Evolutionary conservation across 1,284 basidiomycete species (phyloP).

Genomic region (Moesziomyces antarcticus): DNA sequence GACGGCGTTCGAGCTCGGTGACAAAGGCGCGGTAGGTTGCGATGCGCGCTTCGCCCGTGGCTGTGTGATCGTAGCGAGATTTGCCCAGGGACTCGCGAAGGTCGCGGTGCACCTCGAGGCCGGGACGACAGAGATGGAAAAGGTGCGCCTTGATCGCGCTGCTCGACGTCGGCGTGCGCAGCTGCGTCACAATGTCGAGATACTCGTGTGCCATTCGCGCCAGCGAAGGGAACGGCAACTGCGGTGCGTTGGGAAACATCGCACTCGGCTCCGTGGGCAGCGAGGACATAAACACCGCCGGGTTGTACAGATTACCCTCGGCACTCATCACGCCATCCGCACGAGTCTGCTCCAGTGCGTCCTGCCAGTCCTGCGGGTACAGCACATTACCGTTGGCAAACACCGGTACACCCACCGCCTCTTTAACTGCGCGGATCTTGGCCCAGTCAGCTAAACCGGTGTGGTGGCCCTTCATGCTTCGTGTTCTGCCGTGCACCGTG

Average conservation of each 20-base stretch:
- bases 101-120: slow-evolving; percentile 77
- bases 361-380: slow-evolving; percentile 80
- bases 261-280: slow-evolving; percentile 12
- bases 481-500: slow-evolving; percentile 88
- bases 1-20: slow-evolving; percentile 75
- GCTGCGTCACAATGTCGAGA: slow-evolving; percentile 79
- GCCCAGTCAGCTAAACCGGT: slow-evolving; percentile 80
- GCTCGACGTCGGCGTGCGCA: slow-evolving; percentile 78
- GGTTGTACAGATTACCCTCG: slow-evolving; percentile 94
- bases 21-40: slow-evolving; percentile 74
- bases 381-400: slow-evolving; percentile 98
- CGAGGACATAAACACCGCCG: slow-evolving; percentile 76
- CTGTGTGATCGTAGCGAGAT: slow-evolving; percentile 40
- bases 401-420: slow-evolving; percentile 88
- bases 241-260: slow-evolving; percentile 39
- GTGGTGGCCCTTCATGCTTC: slow-evolving; percentile 87
- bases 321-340: slow-evolving; percentile 94
- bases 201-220: slow-evolving; percentile 84
- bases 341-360: slow-evolving; percentile 82
- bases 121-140: slow-evolving; percentile 89
- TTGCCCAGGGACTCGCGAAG: slow-evolving; percentile 78
- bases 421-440: slow-evolving; percentile 86
- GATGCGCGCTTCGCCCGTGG: slow-evolving; percentile 70
- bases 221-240: slow-evolving; percentile 73
- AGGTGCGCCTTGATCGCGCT: slow-evolving; percentile 90